Percentiles rank a stretch among this genome's conserved stretches.
phyloP scores from a whole-genome alignment of 2,329 filamentous ascomycete genomes.

The Juglanconis sp. region DNA sequence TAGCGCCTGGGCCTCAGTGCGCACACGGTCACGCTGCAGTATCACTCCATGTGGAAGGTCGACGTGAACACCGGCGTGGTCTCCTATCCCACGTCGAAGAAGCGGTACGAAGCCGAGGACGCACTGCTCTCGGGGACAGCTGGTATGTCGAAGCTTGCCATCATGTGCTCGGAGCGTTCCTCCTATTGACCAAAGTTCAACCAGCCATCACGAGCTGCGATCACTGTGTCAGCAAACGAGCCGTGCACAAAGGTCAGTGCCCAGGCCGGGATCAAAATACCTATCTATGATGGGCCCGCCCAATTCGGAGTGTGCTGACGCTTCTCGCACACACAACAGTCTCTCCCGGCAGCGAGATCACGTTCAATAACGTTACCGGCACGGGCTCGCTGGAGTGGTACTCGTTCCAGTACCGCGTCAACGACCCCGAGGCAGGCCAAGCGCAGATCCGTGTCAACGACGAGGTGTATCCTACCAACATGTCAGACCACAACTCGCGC shows the following conservation, averaged over 20 bases:
- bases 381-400: slow-evolving; percentile 34
- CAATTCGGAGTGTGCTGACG: background rate
- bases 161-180: background rate
- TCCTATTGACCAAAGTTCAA: background rate
- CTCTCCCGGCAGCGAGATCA: slow-evolving; percentile 25
- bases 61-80: slow-evolving; percentile 35
- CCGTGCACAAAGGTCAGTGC: slow-evolving; percentile 1
- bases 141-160: slow-evolving; percentile 20
- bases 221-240: slow-evolving; percentile 9
- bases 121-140: slow-evolving; percentile 26
- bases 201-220: slow-evolving; percentile 2
- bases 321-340: slow-evolving; percentile 11
- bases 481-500: slow-evolving; percentile 34
- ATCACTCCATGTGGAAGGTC: slow-evolving; percentile 38
- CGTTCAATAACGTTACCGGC: slow-evolving; percentile 35
- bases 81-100: slow-evolving; percentile 27
- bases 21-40: slow-evolving; percentile 33
- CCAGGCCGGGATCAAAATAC: background rate
- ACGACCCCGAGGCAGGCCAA: slow-evolving; percentile 30
- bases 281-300: background rate
- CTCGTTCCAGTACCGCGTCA: slow-evolving; percentile 34
- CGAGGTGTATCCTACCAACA: slow-evolving; percentile 29
- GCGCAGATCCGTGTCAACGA: slow-evolving; percentile 34
- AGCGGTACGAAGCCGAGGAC: slow-evolving; percentile 33
- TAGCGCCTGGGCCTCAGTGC: slow-evolving; percentile 14